phyloP scores from a whole-genome alignment of 208 protist species.

The Zelonia costaricensis region DNA sequence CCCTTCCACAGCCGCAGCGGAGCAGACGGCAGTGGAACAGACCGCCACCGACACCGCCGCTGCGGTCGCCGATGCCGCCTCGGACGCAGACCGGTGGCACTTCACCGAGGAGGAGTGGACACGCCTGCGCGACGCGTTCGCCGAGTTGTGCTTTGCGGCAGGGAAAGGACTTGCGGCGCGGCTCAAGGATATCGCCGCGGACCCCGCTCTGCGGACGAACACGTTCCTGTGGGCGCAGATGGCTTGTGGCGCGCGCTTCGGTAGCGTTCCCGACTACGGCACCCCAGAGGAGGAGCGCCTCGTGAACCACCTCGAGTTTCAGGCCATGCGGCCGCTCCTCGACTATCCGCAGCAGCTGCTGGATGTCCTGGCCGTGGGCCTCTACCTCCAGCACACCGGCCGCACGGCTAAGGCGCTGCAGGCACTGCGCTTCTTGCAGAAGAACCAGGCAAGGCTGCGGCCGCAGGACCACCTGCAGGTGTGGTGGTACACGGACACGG shows the following conservation, averaged over 20 bases:
- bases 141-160: conserved; percentile 5
- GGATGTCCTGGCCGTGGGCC: conserved; percentile 34
- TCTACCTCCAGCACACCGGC: conserved; percentile 18
- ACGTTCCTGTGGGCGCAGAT: conserved; percentile 67
- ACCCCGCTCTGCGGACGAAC: conserved; percentile 38
- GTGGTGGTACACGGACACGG: conserved; percentile 31
- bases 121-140: conserved; percentile 11
- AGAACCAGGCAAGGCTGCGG: conserved; percentile 40
- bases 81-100: not conserved
- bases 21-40: not conserved
- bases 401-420: conserved; percentile 6
- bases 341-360: conserved; percentile 45
- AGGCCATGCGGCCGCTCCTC: conserved; percentile 39
- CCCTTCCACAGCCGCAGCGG: not conserved
- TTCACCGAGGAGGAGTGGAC: conserved; percentile 8
- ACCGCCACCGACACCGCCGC: not conserved
- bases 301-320: conserved; percentile 36
- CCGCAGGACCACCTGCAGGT: conserved; percentile 52
- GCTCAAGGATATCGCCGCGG: conserved; percentile 41
- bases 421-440: conserved; percentile 37
- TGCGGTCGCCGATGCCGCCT: too few relatives aligned
- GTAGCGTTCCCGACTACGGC: conserved; percentile 20
- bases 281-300: conserved; percentile 24
- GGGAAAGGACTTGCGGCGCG: conserved; percentile 19
- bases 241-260: conserved; percentile 33